A percentile compares a stretch with the other conserved stretches of the same genome.
These are phyloP conservation scores for Metschnikowia picachoensis DNA, from an alignment of 805 yeast species.

Conservation along the genomic window DNA sequence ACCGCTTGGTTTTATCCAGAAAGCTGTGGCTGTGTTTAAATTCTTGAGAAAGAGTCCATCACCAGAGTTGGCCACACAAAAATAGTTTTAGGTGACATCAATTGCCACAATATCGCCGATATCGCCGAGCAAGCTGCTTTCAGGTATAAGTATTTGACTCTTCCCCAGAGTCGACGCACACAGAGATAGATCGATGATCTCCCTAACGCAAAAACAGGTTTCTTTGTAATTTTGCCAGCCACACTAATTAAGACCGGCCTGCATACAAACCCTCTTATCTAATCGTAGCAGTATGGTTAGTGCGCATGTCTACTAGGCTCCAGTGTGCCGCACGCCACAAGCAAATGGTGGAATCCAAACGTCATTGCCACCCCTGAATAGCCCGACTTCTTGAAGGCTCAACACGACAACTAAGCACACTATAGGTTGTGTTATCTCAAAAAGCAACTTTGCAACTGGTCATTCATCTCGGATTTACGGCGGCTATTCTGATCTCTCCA, in stretches of 20 bases:
- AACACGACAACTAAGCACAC: too few relatives aligned
- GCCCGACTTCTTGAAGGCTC: too few relatives aligned
- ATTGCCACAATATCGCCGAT: constrained; percentile 18
- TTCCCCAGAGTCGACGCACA: constrained; percentile 33
- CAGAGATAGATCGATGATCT: too few relatives aligned
- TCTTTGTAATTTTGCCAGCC: too few relatives aligned
- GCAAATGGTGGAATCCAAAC: not conserved
- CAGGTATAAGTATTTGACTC: constrained; percentile 38
- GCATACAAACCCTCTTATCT: not conserved
- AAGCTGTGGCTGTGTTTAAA: constrained; percentile 29
- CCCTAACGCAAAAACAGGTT: too few relatives aligned
- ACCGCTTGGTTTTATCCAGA: constrained; percentile 22
- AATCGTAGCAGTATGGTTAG: not conserved
- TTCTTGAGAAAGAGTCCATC: constrained; percentile 34
- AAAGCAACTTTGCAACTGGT: too few relatives aligned
- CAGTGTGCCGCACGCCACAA: not conserved
- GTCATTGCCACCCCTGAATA: too few relatives aligned
- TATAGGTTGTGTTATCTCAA: too few relatives aligned
- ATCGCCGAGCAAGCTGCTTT: constrained; percentile 19
- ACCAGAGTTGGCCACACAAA: constrained; percentile 25
- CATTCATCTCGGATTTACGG: too few relatives aligned
- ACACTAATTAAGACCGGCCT: not conserved
- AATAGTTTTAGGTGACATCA: constrained; percentile 31
- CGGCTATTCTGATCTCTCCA: too few relatives aligned
- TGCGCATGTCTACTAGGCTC: too few relatives aligned